Evolutionary conservation across 2,329 filamentous ascomycete species (phyloP), one percentile per base, ranked within the genome.

Genomic region (Boeremia lycopersici): DNA sequence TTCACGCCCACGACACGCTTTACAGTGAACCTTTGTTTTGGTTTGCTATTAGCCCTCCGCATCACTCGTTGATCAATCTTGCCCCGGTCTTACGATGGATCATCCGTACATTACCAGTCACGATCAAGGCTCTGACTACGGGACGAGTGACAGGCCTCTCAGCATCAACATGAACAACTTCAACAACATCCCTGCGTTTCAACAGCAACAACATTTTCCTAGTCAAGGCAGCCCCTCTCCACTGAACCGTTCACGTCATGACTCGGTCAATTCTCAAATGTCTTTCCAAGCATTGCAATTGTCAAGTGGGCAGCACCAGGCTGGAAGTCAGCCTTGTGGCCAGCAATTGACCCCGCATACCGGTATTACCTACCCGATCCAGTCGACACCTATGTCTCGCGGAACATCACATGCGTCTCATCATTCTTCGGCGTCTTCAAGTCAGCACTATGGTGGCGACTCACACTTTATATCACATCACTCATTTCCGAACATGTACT

Each of bases 311-410:
- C 56, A 57, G 40, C 53, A 60, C 25, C 55, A 62, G 58, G 56
- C 61, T 59, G 55, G 56, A 42, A 12, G 41, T 48, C 64, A 68
- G 58, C 59, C 64, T 67, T 57, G 39, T 49, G 35, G 45, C n/a
- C 11, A 12, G 26, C 28, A 11, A 29, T 7, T 10, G 7, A 39
- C 53, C 39, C 48, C 39, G 28, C 53, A 42, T 19, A 46, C 26
- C 39, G 31, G 40, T 31, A 55, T 17, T 4, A 17, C 19, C 40
- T 44, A 48, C 26, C 11, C 49, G 15, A 34, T 44, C 11, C 55
- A 29, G 41, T 50, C 61, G 40, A 53, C 53, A 17, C 48, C 31
- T 17, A 63, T 57, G 57, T 48, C 52, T 28, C 62, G 53, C 46
- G 51, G 10, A 36, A 12, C 35, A 17, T 59, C 63, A 19, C 54